Conservation (phyloP, 208 protist genomes). For the Phytomonas sp. region DNA sequence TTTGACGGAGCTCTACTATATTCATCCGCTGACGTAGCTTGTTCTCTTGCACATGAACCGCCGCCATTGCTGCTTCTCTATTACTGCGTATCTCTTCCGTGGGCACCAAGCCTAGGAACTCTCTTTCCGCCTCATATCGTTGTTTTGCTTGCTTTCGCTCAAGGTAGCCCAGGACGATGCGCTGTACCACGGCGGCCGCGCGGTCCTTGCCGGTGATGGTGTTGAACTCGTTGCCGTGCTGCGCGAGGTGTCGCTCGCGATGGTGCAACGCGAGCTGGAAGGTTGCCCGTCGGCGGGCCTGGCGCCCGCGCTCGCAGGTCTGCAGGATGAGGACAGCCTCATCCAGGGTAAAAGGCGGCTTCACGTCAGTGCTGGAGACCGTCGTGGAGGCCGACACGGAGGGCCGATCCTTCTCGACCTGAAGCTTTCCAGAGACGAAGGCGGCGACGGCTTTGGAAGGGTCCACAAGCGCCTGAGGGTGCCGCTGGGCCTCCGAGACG, state of each 20-base stretch:
- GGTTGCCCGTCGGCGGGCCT: constrained; percentile 90
- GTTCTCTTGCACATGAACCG: constrained; percentile 29
- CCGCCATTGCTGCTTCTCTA: constrained; percentile 19
- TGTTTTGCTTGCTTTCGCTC: constrained; percentile 57
- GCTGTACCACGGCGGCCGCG: constrained; percentile 87
- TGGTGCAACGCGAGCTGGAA: constrained; percentile 82
- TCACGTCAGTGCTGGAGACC: too few relatives aligned
- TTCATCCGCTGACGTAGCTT: constrained; percentile 88
- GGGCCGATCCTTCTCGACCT: constrained; percentile 1
- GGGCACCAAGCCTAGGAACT: constrained; percentile 83
- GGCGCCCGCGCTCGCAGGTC: constrained; percentile 89
- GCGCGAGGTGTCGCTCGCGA: constrained; percentile 70
- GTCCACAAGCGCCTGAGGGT: constrained; percentile 15
- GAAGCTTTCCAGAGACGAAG: constrained; percentile 6
- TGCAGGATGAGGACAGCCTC: constrained; percentile 88
- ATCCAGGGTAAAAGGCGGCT: constrained; percentile 56
- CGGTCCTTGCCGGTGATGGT: constrained; percentile 69
- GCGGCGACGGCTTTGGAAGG: constrained; percentile 24
- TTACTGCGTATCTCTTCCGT: constrained; percentile 23
- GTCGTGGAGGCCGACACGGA: too few relatives aligned
- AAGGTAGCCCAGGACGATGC: constrained; percentile 78
- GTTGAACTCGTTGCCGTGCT: constrained; percentile 45
- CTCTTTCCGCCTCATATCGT: constrained; percentile 73
- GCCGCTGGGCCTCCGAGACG: constrained; percentile 32
- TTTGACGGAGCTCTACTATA: constrained; percentile 72